A percentile compares a stretch with the other conserved stretches of the same genome.
These are phyloP conservation scores for Solioccasus polychromus DNA, from an alignment of 768 basidiomycete species.

Conservation along the genomic window DNA sequence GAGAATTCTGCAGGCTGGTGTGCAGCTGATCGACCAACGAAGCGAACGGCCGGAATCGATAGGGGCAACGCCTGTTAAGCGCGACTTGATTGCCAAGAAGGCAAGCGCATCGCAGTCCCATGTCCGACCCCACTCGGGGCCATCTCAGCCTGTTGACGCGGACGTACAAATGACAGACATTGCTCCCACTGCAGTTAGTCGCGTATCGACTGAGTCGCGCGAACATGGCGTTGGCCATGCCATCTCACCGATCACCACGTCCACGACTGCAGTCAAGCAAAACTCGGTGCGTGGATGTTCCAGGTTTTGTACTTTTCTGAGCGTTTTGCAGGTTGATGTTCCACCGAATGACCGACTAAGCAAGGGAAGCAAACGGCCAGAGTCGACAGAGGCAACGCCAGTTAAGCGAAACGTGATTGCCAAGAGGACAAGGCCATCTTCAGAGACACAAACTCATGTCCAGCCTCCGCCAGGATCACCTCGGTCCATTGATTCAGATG, in stretches of 20 bases:
- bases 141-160: not conserved
- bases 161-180: slow-evolving; percentile 9
- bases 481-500: not conserved
- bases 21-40: not conserved
- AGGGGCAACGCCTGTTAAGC: not conserved
- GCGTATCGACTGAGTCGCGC: slow-evolving; percentile 5
- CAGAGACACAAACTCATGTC: not conserved
- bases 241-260: not conserved
- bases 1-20: slow-evolving; percentile 7
- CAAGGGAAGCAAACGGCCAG: no score
- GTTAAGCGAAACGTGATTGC: not conserved
- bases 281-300: slow-evolving; percentile 10
- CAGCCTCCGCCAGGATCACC: not conserved
- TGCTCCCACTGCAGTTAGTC: not conserved
- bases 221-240: no score
- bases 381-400: not conserved
- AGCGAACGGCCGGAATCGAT: not conserved
- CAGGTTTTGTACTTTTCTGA: slow-evolving; percentile 1
- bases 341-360: not conserved
- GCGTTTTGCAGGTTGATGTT: slow-evolving; percentile 3
- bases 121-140: not conserved
- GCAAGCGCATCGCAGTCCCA: not conserved
- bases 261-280: not conserved
- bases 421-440: not conserved
- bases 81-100: not conserved